Evolutionary conservation across 257 asterid genomes (phyloP).

Genomic region (Apocynum venetum): DNA sequence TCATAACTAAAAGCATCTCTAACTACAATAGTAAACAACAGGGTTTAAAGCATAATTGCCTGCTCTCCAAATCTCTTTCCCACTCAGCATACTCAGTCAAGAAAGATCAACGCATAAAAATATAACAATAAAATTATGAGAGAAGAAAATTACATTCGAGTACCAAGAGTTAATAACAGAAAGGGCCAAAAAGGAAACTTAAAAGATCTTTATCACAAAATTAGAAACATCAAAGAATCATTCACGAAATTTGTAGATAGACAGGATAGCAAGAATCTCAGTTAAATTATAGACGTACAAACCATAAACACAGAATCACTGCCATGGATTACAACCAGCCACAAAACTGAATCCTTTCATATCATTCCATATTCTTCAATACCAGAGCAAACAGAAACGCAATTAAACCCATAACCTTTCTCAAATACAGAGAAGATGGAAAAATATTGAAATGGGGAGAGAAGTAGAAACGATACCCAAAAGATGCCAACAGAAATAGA

Average conservation of each 20-base stretch:
- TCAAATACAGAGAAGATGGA: constrained; percentile 13
- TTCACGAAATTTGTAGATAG: background rate
- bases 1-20: constrained; percentile 16
- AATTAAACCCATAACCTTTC: constrained; percentile 10
- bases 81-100: constrained; percentile 18
- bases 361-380: constrained; percentile 18
- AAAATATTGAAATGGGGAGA: constrained; percentile 1
- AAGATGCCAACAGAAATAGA: constrained; percentile 8
- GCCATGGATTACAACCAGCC: constrained; percentile 11
- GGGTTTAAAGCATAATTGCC: constrained; percentile 17
- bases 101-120: constrained; percentile 15
- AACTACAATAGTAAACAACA: background rate
- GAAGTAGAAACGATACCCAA: constrained; percentile 3
- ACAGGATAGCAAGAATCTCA: background rate
- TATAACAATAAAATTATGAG: background rate
- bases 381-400: constrained; percentile 11
- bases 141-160: background rate
- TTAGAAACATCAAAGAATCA: background rate
- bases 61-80: background rate
- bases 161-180: background rate
- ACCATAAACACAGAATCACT: background rate
- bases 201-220: background rate
- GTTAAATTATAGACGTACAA: background rate
- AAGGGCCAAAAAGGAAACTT: background rate
- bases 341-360: constrained; percentile 14